A percentile compares a stretch with the other conserved stretches of the same genome.
phyloP scores from a whole-genome alignment of 108 stramenopile species.

The Seminavis robusta region DNA sequence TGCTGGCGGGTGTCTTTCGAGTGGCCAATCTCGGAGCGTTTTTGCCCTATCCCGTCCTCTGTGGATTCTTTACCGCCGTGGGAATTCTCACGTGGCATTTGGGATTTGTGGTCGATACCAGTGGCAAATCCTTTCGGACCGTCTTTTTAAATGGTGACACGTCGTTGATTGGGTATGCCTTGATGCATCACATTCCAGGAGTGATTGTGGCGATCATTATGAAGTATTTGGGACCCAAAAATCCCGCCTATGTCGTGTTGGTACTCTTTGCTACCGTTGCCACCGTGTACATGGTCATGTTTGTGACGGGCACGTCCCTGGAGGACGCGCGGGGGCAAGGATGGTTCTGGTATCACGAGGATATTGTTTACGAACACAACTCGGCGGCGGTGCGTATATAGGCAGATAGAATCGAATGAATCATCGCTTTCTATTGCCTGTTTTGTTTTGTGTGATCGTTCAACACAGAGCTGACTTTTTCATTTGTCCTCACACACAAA shows the following conservation, averaged over 20 bases:
- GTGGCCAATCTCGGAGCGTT: slow-evolving; percentile 67
- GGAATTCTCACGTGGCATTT: slow-evolving; percentile 63
- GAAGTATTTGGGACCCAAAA: slow-evolving; percentile 49
- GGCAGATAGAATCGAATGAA: neutral
- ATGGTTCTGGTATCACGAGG: slow-evolving; percentile 60
- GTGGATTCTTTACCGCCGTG: slow-evolving; percentile 73
- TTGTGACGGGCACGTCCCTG: slow-evolving; percentile 34
- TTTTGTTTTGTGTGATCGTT: neutral
- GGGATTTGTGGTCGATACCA: slow-evolving; percentile 63
- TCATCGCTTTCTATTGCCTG: neutral
- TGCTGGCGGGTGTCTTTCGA: slow-evolving; percentile 45
- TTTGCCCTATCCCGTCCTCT: slow-evolving; percentile 66
- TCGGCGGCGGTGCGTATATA: neutral
- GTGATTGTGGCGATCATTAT: slow-evolving; percentile 38
- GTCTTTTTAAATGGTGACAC: slow-evolving; percentile 38
- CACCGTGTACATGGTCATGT: slow-evolving; percentile 40
- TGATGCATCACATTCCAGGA: slow-evolving; percentile 57
- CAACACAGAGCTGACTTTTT: neutral
- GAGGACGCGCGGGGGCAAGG: slow-evolving; percentile 42
- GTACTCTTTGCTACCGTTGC: slow-evolving; percentile 39
- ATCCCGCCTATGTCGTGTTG: slow-evolving; percentile 49
- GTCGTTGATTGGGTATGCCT: slow-evolving; percentile 6
- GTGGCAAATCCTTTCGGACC: slow-evolving; percentile 25
- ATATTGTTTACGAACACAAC: slow-evolving; percentile 40
- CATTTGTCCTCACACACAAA: neutral